Percentiles rank a stretch among this genome's conserved stretches.
phyloP scores from a whole-genome alignment of 148 eudicot genomes.

The Dysphania ambrosioides region DNA sequence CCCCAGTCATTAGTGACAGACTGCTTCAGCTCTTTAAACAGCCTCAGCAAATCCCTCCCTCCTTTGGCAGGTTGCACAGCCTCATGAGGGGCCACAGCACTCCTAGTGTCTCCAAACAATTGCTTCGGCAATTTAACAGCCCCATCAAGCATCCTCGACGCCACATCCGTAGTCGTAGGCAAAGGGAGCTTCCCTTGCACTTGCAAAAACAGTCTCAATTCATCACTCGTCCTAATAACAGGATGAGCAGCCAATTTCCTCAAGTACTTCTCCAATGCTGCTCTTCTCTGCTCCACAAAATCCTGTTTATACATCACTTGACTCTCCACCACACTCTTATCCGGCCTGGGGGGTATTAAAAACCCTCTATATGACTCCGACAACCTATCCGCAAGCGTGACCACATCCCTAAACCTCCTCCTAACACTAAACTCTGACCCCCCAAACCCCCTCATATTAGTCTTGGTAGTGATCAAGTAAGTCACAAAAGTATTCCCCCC shows the following conservation, averaged over 20 bases:
- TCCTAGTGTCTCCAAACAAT: slow-evolving; percentile 61
- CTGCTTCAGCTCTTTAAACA: slow-evolving; percentile 83
- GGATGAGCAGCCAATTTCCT: slow-evolving; percentile 67
- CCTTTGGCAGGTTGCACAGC: slow-evolving; percentile 85
- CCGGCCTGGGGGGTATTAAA: slow-evolving; percentile 81
- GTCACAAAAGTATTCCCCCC: slow-evolving; percentile 63
- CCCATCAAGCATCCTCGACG: slow-evolving; percentile 84
- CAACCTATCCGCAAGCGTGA: slow-evolving; percentile 75
- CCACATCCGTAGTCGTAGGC: slow-evolving; percentile 59
- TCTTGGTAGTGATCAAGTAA: slow-evolving; percentile 61
- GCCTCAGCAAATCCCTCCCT: slow-evolving; percentile 82
- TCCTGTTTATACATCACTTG: slow-evolving; percentile 98
- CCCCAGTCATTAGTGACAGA: slow-evolving; percentile 84
- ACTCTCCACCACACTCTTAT: slow-evolving; percentile 78
- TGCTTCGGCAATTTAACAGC: slow-evolving; percentile 76
- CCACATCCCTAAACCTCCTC: slow-evolving; percentile 80
- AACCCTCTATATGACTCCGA: slow-evolving; percentile 68
- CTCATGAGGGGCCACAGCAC: slow-evolving; percentile 53
- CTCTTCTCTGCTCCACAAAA: slow-evolving; percentile 83
- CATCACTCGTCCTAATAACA: slow-evolving; percentile 66
- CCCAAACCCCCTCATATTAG: slow-evolving; percentile 55
- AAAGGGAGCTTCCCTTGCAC: slow-evolving; percentile 81
- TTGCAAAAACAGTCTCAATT: slow-evolving; percentile 81
- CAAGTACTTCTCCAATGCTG: slow-evolving; percentile 75
- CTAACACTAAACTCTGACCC: slow-evolving; percentile 61